A percentile compares a stretch with the other conserved stretches of the same genome.
Conservation (phyloP, 2,329 filamentous ascomycete species). For the Biscogniauxia mediterranea region DNA sequence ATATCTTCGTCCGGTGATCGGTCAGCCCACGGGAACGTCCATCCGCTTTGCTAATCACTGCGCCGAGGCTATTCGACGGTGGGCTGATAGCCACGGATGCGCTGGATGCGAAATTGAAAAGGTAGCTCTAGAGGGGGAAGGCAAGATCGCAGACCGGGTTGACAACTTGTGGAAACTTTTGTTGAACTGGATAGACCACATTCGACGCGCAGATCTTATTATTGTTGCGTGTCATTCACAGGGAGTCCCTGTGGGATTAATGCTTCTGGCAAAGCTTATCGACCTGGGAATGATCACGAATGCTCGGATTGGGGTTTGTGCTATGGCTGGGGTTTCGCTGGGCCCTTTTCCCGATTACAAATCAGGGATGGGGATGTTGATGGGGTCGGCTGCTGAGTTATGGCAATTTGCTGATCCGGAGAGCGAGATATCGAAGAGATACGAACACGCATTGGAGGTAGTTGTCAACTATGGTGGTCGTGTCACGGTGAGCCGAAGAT, state of each 20-base stretch:
- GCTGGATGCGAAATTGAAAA: slow-evolving; percentile 83
- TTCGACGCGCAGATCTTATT: slow-evolving; percentile 84
- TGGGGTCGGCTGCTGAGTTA: slow-evolving; percentile 86
- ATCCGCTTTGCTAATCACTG: slow-evolving; percentile 88
- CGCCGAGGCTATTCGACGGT: slow-evolving; percentile 78
- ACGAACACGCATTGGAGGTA: slow-evolving; percentile 71
- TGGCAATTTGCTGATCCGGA: slow-evolving; percentile 88
- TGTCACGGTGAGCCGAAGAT: slow-evolving; percentile 52
- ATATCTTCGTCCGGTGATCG: slow-evolving; percentile 84
- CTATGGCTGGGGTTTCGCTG: slow-evolving; percentile 86
- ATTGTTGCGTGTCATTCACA: slow-evolving; percentile 94
- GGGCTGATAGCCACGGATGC: slow-evolving; percentile 73
- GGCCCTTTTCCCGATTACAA: slow-evolving; percentile 93
- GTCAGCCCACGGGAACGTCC: slow-evolving; percentile 93
- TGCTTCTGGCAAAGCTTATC: slow-evolving; percentile 89
- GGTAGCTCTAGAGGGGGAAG: slow-evolving; percentile 91
- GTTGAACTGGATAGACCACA: slow-evolving; percentile 90
- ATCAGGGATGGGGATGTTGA: slow-evolving; percentile 79
- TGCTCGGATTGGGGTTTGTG: slow-evolving; percentile 81
- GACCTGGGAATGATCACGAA: slow-evolving; percentile 80
- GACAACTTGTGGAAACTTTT: slow-evolving; percentile 92
- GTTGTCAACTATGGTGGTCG: slow-evolving; percentile 77
- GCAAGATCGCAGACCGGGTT: slow-evolving; percentile 84
- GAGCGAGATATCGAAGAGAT: slow-evolving; percentile 78
- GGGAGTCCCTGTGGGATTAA: slow-evolving; percentile 89